Conservation (phyloP, 306 rosid species). For the Inga oerstediana region DNA sequence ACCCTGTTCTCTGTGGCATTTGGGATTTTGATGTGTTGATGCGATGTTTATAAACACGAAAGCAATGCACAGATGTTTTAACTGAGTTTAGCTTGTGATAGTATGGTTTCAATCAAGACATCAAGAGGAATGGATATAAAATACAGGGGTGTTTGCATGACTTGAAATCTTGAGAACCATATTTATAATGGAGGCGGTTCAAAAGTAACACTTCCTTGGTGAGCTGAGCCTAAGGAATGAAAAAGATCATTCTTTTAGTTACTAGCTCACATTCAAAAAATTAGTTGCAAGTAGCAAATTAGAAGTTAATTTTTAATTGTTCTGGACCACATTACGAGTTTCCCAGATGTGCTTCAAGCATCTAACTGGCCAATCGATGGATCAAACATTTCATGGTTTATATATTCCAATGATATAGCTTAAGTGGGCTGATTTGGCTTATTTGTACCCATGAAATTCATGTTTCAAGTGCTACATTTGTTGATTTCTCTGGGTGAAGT, state of each 20-base stretch:
- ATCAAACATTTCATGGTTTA: neutral
- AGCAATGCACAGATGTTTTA: neutral
- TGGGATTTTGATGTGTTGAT: neutral
- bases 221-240: neutral
- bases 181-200: neutral
- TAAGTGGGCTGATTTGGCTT: neutral
- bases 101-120: neutral
- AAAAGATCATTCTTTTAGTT: neutral
- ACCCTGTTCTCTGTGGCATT: neutral
- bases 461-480: neutral
- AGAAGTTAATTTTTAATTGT: neutral
- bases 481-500: neutral
- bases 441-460: neutral
- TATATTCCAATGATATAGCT: neutral
- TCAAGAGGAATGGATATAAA: neutral
- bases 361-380: neutral
- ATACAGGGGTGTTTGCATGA: neutral
- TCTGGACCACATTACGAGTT: neutral
- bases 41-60: neutral
- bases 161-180: neutral
- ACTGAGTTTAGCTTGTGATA: neutral
- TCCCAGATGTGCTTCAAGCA: neutral
- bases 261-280: neutral
- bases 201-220: neutral
- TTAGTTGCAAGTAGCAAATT: neutral